These are phyloP conservation scores for Kentomonas sorsogonicus DNA, from an alignment of 208 protist species.

Conservation along the genomic window DNA sequence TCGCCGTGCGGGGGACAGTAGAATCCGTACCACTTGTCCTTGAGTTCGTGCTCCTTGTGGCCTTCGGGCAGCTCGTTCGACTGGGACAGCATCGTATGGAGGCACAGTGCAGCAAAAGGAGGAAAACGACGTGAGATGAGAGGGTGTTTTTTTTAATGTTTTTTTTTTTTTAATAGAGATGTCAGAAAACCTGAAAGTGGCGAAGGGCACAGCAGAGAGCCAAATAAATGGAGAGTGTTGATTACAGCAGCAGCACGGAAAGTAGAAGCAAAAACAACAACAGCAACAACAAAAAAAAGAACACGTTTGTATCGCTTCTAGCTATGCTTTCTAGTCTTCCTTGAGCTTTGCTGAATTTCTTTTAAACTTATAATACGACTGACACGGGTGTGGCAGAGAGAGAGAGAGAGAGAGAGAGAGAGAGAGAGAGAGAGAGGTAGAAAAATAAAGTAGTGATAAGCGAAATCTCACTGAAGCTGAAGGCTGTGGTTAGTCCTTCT, in stretches of 20 bases:
- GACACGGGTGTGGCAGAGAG: neutral
- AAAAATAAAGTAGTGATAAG: neutral
- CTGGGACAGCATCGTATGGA: no score
- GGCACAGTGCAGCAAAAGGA: no score
- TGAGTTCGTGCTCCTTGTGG: constrained; percentile 48
- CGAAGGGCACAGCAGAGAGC: neutral
- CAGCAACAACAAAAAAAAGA: constrained; percentile 7
- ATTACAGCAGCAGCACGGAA: neutral
- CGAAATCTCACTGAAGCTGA: neutral
- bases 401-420: constrained; percentile 6
- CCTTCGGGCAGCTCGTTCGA: no score
- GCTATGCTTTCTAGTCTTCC: no score
- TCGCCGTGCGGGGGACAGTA: constrained; percentile 58
- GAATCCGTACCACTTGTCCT: constrained; percentile 78
- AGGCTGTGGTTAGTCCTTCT: no score
- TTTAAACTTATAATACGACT: constrained; percentile 1
- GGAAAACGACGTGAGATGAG: no score
- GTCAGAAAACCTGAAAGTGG: no score
- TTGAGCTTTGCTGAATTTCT: no score
- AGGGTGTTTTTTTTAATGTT: no score
- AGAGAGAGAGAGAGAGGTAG: neutral
- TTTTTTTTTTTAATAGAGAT: neutral
- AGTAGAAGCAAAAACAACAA: neutral
- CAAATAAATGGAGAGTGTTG: neutral
- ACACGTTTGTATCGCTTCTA: no score